Conservation (phyloP, 306 rosid species). For the Sechiopsis laciniata region DNA sequence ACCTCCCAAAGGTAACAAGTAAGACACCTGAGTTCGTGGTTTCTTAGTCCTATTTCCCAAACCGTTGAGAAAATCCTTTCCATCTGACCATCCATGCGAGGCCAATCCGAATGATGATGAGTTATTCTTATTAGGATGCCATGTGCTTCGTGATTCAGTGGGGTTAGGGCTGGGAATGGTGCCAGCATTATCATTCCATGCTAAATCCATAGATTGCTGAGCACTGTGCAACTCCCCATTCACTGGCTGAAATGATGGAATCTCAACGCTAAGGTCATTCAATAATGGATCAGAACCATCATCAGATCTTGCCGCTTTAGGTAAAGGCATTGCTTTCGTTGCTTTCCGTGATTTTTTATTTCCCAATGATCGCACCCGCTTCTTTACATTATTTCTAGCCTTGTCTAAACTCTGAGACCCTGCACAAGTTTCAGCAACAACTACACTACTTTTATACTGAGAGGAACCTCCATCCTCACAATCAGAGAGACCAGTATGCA, state of each 20-base stretch:
- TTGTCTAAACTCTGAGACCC: conserved; percentile 33
- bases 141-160: conserved; percentile 77
- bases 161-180: conserved; percentile 59
- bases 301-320: conserved; percentile 38
- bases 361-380: conserved; percentile 31
- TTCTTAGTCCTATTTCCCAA: conserved; percentile 77
- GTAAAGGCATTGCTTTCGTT: conserved; percentile 25
- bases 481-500: conserved; percentile 30
- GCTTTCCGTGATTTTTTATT: conserved; percentile 27
- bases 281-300: conserved; percentile 39
- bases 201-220: conserved; percentile 46
- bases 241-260: conserved; percentile 50
- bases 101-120: conserved; percentile 46
- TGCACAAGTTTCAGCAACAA: conserved; percentile 33
- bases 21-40: conserved; percentile 91
- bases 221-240: conserved; percentile 39
- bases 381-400: conserved; percentile 25
- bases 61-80: conserved; percentile 53
- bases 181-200: conserved; percentile 52
- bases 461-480: conserved; percentile 29
- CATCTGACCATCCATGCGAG: conserved; percentile 66
- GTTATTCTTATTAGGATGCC: conserved; percentile 50
- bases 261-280: conserved; percentile 47
- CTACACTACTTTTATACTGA: conserved; percentile 26
- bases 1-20: conserved; percentile 64